Conservation (phyloP, 441 rosid genomes). For the Adansonia madagascariensis region DNA sequence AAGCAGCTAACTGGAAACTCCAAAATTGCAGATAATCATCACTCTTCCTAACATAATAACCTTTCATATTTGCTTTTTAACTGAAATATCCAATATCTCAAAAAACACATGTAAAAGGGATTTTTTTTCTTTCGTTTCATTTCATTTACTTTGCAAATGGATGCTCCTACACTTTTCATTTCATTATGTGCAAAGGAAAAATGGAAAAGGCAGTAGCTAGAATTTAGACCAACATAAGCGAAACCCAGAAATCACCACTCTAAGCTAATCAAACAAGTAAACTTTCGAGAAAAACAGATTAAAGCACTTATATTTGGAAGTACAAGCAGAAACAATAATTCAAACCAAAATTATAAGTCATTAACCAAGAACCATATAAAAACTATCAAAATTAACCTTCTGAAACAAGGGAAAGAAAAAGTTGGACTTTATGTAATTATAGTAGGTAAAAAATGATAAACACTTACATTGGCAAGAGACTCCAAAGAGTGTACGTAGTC, state of each 20-base stretch:
- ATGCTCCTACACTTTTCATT: not conserved
- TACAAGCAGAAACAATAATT: not conserved
- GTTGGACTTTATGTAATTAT: not conserved
- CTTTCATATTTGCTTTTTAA: not conserved
- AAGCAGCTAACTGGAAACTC: not conserved
- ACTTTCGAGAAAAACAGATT: not conserved
- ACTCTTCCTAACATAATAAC: not conserved
- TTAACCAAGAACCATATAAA: not conserved
- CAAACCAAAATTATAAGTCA: not conserved
- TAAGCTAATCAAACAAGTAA: slow-evolving; percentile 6
- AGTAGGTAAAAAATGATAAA: not conserved
- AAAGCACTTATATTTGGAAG: not conserved
- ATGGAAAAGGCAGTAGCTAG: not conserved
- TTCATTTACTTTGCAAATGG: not conserved
- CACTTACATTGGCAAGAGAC: slow-evolving; percentile 89
- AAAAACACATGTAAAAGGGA: not conserved
- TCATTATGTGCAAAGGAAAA: not conserved
- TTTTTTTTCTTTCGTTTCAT: not conserved
- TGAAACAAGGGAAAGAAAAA: not conserved
- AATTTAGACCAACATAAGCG: not conserved
- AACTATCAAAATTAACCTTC: not conserved
- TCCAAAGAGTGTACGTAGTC: slow-evolving; percentile 91
- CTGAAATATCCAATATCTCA: not conserved
- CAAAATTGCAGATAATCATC: not conserved
- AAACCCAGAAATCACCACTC: slow-evolving; percentile 19